Percentiles rank a stretch among this genome's conserved stretches.
These are phyloP conservation scores for Aspergillus brasiliensis DNA, from an alignment of 2,329 filamentous ascomycete genomes.

Conservation along the genomic window DNA sequence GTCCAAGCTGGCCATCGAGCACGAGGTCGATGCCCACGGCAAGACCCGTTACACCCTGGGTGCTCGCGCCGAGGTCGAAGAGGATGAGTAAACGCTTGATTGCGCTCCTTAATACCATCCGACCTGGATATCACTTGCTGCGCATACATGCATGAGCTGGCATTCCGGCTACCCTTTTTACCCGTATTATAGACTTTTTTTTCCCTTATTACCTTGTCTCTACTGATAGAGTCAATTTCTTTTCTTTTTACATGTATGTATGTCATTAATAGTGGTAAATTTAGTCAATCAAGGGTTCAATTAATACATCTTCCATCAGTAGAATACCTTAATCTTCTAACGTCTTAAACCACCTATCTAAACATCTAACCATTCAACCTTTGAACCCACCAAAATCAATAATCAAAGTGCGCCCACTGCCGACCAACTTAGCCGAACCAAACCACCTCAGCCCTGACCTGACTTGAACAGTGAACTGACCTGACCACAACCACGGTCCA, in stretches of 20 bases:
- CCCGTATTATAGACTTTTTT: constrained; percentile 44
- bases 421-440: background rate
- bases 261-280: constrained; percentile 46
- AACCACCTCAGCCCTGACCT: background rate
- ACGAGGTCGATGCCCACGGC: constrained; percentile 51
- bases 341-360: background rate
- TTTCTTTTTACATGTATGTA: constrained; percentile 45
- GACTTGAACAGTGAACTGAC: background rate
- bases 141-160: constrained; percentile 35
- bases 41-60: constrained; percentile 48
- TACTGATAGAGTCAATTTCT: constrained; percentile 37
- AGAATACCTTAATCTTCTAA: background rate
- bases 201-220: constrained; percentile 34
- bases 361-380: background rate
- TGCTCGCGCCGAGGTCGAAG: constrained; percentile 45
- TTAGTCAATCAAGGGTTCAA: constrained; percentile 38
- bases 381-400: too few species aligned
- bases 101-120: constrained; percentile 27
- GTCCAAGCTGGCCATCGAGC: constrained; percentile 55
- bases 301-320: constrained; percentile 3
- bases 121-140: constrained; percentile 40
- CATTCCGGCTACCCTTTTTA: constrained; percentile 24
- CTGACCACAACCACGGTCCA: background rate
- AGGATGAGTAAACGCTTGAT: constrained; percentile 45
- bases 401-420: background rate